Conservation (phyloP, 345 rosid species). For the Camelina laxa region DNA sequence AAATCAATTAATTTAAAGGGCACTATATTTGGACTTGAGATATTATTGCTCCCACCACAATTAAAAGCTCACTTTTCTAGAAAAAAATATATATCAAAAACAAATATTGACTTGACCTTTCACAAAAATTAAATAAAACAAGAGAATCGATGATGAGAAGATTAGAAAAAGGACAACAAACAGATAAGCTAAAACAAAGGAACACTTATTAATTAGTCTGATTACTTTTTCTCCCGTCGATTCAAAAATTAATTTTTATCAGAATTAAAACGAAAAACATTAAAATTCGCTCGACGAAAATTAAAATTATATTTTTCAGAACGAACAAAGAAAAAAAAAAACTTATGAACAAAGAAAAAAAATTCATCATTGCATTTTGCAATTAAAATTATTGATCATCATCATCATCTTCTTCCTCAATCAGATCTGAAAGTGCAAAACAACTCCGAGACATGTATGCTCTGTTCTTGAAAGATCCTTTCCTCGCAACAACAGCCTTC, state of each 20-base stretch:
- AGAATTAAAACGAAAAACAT: conserved; percentile 32
- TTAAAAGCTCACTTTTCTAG: conserved; percentile 1
- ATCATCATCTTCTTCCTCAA: conserved; percentile 50
- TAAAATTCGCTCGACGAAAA: conserved; percentile 36
- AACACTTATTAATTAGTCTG: conserved; percentile 30
- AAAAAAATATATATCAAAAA: conserved; percentile 10
- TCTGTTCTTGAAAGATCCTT: conserved; percentile 40
- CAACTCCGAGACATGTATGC: conserved; percentile 62
- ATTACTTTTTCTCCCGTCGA: conserved; percentile 36
- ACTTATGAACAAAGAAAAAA: conserved; percentile 41
- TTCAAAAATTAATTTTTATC: conserved; percentile 12
- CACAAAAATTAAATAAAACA: not conserved
- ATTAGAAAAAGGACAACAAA: conserved; percentile 34
- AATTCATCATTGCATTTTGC: conserved; percentile 5
- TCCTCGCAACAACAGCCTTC: conserved; percentile 8
- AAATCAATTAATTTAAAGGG: not conserved
- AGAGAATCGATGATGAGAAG: conserved; percentile 15
- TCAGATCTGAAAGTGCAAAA: conserved; percentile 71
- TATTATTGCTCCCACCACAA: conserved; percentile 5
- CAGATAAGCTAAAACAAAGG: conserved; percentile 39
- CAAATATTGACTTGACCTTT: conserved; percentile 30
- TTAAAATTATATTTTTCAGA: conserved; percentile 19
- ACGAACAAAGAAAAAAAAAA: conserved; percentile 8
- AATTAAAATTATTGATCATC: conserved; percentile 26
- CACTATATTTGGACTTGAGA: not conserved